Evolutionary conservation across 192 early-diverging fungal genomes (phyloP).

Genomic region (Rhizoclosmatium globosum): DNA sequence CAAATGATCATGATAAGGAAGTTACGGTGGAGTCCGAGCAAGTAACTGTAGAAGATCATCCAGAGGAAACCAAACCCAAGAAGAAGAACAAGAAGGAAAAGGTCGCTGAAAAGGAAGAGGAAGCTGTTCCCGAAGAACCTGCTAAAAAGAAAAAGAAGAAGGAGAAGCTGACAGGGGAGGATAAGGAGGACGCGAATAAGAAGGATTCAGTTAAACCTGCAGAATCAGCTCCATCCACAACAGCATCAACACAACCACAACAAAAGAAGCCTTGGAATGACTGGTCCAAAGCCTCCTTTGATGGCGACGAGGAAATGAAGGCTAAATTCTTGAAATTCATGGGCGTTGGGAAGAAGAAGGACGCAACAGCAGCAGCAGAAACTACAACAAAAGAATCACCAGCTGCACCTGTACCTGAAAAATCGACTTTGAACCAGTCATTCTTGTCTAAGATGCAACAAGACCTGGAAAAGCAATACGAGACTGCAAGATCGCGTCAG

Average conservation of each 20-base stretch:
- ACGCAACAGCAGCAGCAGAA: neutral
- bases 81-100: slow-evolving; percentile 12
- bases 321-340: slow-evolving; percentile 6
- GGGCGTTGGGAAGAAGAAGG: slow-evolving; percentile 23
- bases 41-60: neutral
- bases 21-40: neutral
- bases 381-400: slow-evolving; percentile 6
- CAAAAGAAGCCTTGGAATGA: slow-evolving; percentile 33
- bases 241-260: neutral
- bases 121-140: neutral
- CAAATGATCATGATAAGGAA: too few relatives aligned
- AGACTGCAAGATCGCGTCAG: slow-evolving; percentile 11
- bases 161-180: slow-evolving; percentile 50
- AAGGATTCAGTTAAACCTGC: neutral
- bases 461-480: slow-evolving; percentile 27
- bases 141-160: slow-evolving; percentile 56
- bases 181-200: neutral
- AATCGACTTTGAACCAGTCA: slow-evolving; percentile 4
- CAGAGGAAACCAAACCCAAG: neutral
- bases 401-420: neutral
- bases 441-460: slow-evolving; percentile 19
- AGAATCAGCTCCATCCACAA: neutral
- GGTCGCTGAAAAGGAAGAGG: neutral
- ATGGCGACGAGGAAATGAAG: slow-evolving; percentile 8
- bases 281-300: slow-evolving; percentile 27